phyloP scores from a whole-genome alignment of 257 asterid species.

The Coffea eugenioides region DNA sequence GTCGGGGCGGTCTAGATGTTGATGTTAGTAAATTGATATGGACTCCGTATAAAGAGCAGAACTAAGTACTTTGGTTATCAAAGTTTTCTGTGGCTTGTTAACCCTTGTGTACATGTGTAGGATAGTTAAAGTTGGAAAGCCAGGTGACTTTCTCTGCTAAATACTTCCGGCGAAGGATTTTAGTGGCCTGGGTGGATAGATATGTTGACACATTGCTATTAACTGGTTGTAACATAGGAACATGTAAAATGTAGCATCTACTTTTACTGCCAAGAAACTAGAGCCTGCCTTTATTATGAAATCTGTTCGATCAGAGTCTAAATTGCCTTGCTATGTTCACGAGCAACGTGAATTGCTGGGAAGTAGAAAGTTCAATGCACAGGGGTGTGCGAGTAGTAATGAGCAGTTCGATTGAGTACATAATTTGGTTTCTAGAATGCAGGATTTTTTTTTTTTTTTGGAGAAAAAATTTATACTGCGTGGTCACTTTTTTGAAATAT shows the following conservation, averaged over 20 bases:
- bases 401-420: too few species aligned
- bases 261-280: background rate
- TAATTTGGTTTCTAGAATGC: too few species aligned
- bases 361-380: too few species aligned
- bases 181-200: background rate
- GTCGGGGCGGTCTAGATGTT: conserved; percentile 94
- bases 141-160: background rate
- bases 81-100: background rate
- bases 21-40: conserved; percentile 87
- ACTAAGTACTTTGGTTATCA: conserved; percentile 27
- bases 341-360: too few species aligned
- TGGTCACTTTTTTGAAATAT: too few species aligned
- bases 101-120: background rate
- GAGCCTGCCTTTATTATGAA: background rate
- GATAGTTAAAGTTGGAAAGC: background rate
- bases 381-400: too few species aligned
- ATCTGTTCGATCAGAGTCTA: background rate
- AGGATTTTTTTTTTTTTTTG: too few species aligned
- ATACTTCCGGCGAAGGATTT: background rate
- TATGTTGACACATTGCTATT: background rate
- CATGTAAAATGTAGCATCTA: background rate
- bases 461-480: too few species aligned
- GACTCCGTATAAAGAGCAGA: conserved; percentile 97
- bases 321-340: too few species aligned
- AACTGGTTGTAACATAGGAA: background rate